Evolutionary conservation across 805 yeast species (phyloP).

Genomic region (Wickerhamiella kurtzmanii): DNA sequence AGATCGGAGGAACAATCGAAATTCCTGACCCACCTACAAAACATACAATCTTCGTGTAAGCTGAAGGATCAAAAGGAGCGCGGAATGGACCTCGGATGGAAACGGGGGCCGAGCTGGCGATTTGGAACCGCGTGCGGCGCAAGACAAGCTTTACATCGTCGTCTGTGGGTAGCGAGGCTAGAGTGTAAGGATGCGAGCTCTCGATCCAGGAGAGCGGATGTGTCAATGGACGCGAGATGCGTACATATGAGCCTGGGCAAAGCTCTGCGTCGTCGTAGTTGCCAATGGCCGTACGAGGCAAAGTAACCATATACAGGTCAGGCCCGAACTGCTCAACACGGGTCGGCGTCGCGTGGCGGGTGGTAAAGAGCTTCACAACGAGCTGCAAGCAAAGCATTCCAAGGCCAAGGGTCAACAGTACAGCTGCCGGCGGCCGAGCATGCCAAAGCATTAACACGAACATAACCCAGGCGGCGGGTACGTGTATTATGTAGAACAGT

Average conservation of each 20-base stretch:
- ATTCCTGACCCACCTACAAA: conserved; percentile 20
- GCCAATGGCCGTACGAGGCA: conserved; percentile 24
- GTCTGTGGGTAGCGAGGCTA: conserved; percentile 38
- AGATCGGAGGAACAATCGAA: conserved; percentile 1
- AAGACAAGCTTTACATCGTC: conserved; percentile 25
- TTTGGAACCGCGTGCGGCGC: conserved; percentile 27
- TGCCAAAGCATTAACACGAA: conserved; percentile 59
- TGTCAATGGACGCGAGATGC: conserved; percentile 21
- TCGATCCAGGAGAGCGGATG: conserved; percentile 29
- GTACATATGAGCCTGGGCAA: conserved; percentile 34
- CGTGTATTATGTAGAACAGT: conserved; percentile 59
- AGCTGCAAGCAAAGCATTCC: conserved; percentile 45
- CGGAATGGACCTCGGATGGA: conserved; percentile 30
- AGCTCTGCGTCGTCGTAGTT: conserved; percentile 9
- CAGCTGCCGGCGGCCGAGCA: conserved; percentile 60
- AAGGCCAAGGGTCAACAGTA: conserved; percentile 41
- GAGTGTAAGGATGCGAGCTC: conserved; percentile 33
- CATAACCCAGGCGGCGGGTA: conserved; percentile 54
- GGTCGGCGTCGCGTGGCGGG: conserved; percentile 14
- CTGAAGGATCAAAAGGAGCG: conserved; percentile 18
- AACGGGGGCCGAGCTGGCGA: conserved; percentile 19
- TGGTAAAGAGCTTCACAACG: conserved; percentile 31
- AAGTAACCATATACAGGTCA: conserved; percentile 33
- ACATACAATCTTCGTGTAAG: conserved; percentile 10
- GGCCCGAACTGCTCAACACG: conserved; percentile 28